phyloP scores from a whole-genome alignment of 2,329 filamentous ascomycete genomes.

The Pyrenochaeta sp. region DNA sequence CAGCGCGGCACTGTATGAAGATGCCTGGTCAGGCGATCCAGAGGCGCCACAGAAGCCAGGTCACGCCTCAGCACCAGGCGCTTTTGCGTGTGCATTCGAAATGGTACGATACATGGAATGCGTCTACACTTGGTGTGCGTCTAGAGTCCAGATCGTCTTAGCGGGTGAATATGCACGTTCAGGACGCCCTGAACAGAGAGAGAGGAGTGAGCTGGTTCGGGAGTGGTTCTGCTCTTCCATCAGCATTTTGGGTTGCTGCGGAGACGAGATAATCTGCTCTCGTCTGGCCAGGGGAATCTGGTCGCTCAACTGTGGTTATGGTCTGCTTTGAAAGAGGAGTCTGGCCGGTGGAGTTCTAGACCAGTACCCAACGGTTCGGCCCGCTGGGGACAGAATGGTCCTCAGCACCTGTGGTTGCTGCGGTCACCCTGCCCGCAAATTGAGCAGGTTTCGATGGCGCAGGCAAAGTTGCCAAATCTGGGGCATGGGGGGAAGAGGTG shows the following conservation, averaged over 20 bases:
- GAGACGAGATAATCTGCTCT: too few species aligned
- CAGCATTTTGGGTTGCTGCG: too few species aligned
- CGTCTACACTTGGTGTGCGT: background rate
- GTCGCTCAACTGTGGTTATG: background rate
- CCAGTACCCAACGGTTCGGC: conserved; percentile 12
- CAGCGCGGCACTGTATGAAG: background rate
- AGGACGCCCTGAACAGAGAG: too few species aligned
- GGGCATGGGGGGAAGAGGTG: conserved; percentile 3
- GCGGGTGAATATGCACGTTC: background rate
- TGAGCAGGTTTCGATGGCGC: conserved; percentile 4
- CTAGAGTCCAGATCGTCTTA: background rate
- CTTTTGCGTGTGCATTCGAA: background rate
- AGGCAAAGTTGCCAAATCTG: conserved; percentile 1
- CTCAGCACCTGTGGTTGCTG: conserved; percentile 8
- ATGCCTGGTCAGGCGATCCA: background rate
- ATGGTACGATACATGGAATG: background rate
- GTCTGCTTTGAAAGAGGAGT: background rate
- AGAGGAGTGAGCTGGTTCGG: too few species aligned
- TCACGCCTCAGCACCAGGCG: background rate
- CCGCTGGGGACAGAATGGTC: conserved; percentile 2
- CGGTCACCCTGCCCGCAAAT: conserved; percentile 8
- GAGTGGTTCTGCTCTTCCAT: background rate
- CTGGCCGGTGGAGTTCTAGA: conserved; percentile 4
- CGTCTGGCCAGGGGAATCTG: background rate
- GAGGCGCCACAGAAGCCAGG: background rate